phyloP scores from a whole-genome alignment of 140 eudicot genomes.

The Oenanthe javanica region DNA sequence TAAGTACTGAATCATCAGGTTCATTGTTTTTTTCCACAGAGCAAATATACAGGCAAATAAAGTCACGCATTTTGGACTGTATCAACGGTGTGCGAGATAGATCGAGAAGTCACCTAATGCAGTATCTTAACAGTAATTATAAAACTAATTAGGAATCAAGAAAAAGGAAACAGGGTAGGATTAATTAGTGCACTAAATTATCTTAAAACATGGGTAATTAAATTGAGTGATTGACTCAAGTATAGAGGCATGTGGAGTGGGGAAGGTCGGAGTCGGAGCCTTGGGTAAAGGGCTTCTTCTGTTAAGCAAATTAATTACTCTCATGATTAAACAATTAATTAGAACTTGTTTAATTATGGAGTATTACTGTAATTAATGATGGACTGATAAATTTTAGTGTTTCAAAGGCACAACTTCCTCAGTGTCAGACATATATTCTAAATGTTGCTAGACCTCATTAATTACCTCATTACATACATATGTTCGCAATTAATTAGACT shows the following conservation, averaged over 20 bases:
- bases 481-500: no score
- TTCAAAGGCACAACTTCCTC: neutral
- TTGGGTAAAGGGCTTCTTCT: conserved; percentile 6
- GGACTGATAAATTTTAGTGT: neutral
- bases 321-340: neutral
- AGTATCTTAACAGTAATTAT: conserved; percentile 7
- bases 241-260: conserved; percentile 31
- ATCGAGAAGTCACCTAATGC: neutral
- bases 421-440: conserved; percentile 4
- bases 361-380: neutral
- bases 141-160: neutral
- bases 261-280: neutral
- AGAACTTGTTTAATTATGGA: neutral
- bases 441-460: neutral
- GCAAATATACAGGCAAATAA: neutral
- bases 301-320: neutral
- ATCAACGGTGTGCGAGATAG: neutral
- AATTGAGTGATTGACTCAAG: conserved; percentile 50
- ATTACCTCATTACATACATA: no score
- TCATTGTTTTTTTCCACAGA: neutral
- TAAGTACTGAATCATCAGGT: neutral
- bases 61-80: neutral
- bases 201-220: conserved; percentile 32
- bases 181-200: no score
- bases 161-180: conserved; percentile 14